phyloP scores from a whole-genome alignment of 2,329 filamentous ascomycete species.

The Drechmeria coniospora region DNA sequence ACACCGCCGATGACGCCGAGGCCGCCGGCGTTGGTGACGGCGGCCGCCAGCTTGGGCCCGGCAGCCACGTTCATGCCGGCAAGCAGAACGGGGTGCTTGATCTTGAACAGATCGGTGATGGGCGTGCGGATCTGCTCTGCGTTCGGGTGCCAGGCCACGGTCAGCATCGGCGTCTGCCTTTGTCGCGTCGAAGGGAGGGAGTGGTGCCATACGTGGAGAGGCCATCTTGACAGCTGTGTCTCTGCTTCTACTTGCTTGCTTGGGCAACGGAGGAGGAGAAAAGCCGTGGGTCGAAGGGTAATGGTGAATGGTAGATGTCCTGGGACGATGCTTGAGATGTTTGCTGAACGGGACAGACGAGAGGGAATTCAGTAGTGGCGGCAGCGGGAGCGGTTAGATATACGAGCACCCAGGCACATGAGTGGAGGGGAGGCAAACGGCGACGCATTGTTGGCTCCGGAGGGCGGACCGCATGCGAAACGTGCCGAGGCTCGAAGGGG shows the following conservation, averaged over 20 bases:
- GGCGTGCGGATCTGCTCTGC: slow-evolving; percentile 60
- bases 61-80: slow-evolving; percentile 99
- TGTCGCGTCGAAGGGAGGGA: background rate
- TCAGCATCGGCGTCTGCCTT: too few relatives aligned
- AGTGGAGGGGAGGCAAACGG: slow-evolving; percentile 1
- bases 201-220: slow-evolving; percentile 55
- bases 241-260: too few relatives aligned
- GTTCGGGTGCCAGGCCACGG: slow-evolving; percentile 1
- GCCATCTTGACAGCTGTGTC: slow-evolving; percentile 40
- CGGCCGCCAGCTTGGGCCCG: slow-evolving; percentile 87
- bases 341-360: background rate
- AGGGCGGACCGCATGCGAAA: background rate
- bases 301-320: too few relatives aligned
- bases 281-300: too few relatives aligned
- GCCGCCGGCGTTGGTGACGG: slow-evolving; percentile 92
- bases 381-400: slow-evolving; percentile 1
- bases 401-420: too few relatives aligned
- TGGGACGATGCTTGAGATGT: background rate
- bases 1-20: slow-evolving; percentile 93
- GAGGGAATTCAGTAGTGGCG: slow-evolving; percentile 1
- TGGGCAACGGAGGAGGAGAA: background rate
- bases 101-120: slow-evolving; percentile 90
- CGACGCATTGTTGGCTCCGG: background rate
- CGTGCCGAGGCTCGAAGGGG: slow-evolving; percentile 2
- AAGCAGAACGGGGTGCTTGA: slow-evolving; percentile 89